Evolutionary conservation across 257 asterid genomes (phyloP), one percentile per base, ranked within the genome.

Genomic region (Penstemon eatonii): DNA sequence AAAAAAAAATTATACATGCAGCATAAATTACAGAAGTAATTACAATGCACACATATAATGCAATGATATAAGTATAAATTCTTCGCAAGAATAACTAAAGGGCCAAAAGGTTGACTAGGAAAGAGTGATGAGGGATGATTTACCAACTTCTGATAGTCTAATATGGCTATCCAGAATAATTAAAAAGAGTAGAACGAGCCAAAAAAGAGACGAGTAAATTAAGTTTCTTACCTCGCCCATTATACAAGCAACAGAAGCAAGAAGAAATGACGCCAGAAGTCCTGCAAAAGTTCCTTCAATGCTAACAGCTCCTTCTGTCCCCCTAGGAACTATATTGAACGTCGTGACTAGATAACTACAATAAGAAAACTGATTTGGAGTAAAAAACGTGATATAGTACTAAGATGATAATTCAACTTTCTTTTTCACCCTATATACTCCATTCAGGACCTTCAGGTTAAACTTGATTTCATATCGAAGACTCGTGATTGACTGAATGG

Each of bases 241-340:
- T 67, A 84, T 68, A 77, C 75, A 87, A 61, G 85, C 92, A 65
- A 82, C 77, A 63, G 80, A 89, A 65, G 97, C 96, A 72, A 94
- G 96, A 70, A 90, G 88, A 76, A 84, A 44, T 7, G 99, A 90
- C 66, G 97, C 97, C 33, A 87, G 60, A 63, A 93, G 69, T 68
- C 99, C 99, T 49, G 96, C 89, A 10, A 88, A 54, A 69, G 99
- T 90, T 75, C 99, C 99, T 81, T 93, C 99, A 57, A 85, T 67
- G 73, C 97, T 93, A 63, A 93, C 87, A 8, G 99, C 99, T 69
- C 99, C 99, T 86, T 93, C 99, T 4, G 99, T 89, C 65, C 99
- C 97, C 80, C 96, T 74, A 1, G 99, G 97, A 38, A 93, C 99
- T 70, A 81, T 83, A 87, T 90, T 93, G 78, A 93, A 91, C 5